Conservation (phyloP, 179 eudicot genomes). For the Gypsophila paniculata region DNA sequence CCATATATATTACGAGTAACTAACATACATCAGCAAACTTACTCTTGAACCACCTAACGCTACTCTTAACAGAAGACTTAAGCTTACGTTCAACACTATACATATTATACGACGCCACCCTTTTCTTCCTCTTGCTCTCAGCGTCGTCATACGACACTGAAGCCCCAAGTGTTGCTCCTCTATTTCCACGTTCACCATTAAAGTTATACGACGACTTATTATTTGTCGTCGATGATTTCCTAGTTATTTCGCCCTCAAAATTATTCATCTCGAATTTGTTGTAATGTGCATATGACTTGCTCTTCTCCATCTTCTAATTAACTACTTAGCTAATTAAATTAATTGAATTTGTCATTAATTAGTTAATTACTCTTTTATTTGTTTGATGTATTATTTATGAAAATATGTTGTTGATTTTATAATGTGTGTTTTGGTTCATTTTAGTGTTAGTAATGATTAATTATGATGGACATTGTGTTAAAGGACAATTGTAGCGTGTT, state of each 20-base stretch:
- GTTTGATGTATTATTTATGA: not conserved
- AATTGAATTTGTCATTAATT: not conserved
- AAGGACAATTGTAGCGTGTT: too few relatives aligned
- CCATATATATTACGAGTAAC: not conserved
- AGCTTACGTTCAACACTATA: slow-evolving; percentile 62
- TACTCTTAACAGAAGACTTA: slow-evolving; percentile 51
- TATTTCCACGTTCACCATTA: slow-evolving; percentile 39
- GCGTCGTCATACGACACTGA: slow-evolving; percentile 29
- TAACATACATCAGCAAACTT: slow-evolving; percentile 34
- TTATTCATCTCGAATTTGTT: slow-evolving; percentile 37
- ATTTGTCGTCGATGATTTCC: slow-evolving; percentile 26
- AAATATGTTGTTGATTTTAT: not conserved
- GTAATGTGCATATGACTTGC: slow-evolving; percentile 24
- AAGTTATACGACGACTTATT: slow-evolving; percentile 45
- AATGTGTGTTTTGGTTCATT: not conserved
- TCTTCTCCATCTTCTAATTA: slow-evolving; percentile 23
- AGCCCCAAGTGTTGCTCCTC: slow-evolving; percentile 20
- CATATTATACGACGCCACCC: slow-evolving; percentile 69
- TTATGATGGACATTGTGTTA: too few relatives aligned
- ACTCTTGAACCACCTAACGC: slow-evolving; percentile 77
- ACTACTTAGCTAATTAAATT: not conserved
- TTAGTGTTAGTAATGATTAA: too few relatives aligned
- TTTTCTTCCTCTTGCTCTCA: slow-evolving; percentile 62
- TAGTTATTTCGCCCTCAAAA: slow-evolving; percentile 19
- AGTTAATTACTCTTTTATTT: too few relatives aligned